Conservation (phyloP, 2,329 filamentous ascomycete genomes). For the Xylariaceae sp. region DNA sequence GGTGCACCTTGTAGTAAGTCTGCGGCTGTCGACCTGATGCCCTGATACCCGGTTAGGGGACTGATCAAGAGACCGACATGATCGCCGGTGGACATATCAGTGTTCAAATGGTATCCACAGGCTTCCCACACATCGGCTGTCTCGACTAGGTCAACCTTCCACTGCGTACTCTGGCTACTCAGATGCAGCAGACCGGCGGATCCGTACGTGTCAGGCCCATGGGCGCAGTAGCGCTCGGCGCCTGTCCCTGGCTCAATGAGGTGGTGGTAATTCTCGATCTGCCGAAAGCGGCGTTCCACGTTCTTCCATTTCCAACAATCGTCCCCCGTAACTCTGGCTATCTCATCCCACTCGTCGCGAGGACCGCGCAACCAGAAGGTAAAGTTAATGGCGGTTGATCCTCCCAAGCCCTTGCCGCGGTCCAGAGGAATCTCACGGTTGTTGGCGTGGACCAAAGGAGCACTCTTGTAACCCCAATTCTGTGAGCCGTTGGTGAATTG, state of each 20-base stretch:
- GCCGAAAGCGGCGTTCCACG: conserved; percentile 56
- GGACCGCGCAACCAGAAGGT: conserved; percentile 61
- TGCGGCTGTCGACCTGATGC: conserved; percentile 55
- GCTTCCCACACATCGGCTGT: too few species aligned
- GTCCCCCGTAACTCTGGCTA: conserved; percentile 62
- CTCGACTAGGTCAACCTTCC: too few species aligned
- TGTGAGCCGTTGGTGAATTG: conserved; percentile 55
- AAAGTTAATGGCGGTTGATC: conserved; percentile 61
- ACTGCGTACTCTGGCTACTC: too few species aligned
- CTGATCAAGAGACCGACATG: conserved; percentile 61
- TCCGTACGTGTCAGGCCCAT: too few species aligned
- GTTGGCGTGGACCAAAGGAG: conserved; percentile 51
- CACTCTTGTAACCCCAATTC: conserved; percentile 60
- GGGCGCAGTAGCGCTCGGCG: too few species aligned
- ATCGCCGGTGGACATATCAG: conserved; percentile 63
- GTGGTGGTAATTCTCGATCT: conserved; percentile 60
- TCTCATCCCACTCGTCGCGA: conserved; percentile 66
- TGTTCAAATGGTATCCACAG: conserved; percentile 57
- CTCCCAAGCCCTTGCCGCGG: conserved; percentile 58
- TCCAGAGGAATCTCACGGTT: conserved; percentile 54
- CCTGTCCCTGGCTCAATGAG: too few species aligned
- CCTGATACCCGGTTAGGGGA: conserved; percentile 55
- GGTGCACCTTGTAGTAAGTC: conserved; percentile 54
- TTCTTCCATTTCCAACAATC: conserved; percentile 60
- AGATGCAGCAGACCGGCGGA: too few species aligned